Evolutionary conservation across 106 monocot genomes (phyloP).

Genomic region (Dendrobium nobile): DNA sequence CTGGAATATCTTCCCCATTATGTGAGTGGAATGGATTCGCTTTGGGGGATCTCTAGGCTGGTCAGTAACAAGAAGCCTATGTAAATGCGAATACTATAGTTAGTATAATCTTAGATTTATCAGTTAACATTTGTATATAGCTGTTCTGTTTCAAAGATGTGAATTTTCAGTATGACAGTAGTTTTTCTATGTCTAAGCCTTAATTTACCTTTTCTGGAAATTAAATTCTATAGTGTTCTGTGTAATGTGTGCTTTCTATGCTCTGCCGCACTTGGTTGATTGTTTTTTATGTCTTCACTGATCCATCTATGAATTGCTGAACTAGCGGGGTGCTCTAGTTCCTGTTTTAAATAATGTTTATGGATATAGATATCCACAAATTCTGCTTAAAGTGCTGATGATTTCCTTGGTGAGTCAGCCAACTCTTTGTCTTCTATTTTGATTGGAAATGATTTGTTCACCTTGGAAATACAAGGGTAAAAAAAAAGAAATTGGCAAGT

Average conservation of each 20-base stretch:
- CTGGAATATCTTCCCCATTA: slow-evolving; percentile 32
- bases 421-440: too few species aligned
- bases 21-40: slow-evolving; percentile 20
- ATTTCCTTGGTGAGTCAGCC: too few species aligned
- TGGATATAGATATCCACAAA: too few species aligned
- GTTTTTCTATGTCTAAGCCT: background rate
- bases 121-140: slow-evolving; percentile 2
- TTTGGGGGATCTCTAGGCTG: slow-evolving; percentile 1
- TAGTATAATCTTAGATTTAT: background rate
- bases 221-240: background rate
- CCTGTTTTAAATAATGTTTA: too few species aligned
- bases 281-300: background rate
- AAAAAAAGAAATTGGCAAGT: too few species aligned
- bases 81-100: slow-evolving; percentile 4
- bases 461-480: too few species aligned
- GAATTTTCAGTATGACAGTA: background rate
- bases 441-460: too few species aligned
- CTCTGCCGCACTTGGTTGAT: background rate
- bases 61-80: background rate
- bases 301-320: too few species aligned
- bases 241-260: background rate
- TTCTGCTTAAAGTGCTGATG: too few species aligned
- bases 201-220: background rate
- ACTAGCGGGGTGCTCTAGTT: too few species aligned
- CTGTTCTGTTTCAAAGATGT: background rate